phyloP scores from a whole-genome alignment of 768 basidiomycete genomes.

The Tylopilus sp. region DNA sequence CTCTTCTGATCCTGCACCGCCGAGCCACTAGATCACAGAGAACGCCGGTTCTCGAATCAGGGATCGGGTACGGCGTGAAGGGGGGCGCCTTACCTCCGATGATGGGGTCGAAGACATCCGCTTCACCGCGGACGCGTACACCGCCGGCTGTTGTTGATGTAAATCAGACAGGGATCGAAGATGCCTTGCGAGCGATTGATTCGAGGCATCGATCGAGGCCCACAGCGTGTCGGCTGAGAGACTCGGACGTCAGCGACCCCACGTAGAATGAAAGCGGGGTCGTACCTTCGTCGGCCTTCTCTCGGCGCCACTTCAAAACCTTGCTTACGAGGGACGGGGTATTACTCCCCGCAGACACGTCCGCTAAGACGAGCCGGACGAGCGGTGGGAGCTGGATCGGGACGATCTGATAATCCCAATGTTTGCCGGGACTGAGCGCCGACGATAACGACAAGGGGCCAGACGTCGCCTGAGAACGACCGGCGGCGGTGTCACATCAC shows the following conservation, averaged over 20 bases:
- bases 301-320: conserved; percentile 85
- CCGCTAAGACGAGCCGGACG: conserved; percentile 84
- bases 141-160: conserved; percentile 42
- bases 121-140: conserved; percentile 57
- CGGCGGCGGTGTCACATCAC: background rate
- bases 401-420: conserved; percentile 69
- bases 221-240: conserved; percentile 58
- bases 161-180: conserved; percentile 51
- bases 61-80: background rate
- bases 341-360: conserved; percentile 94
- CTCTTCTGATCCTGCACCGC: conserved; percentile 1
- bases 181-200: conserved; percentile 54
- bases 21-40: conserved; percentile 43
- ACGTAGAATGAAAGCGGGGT: background rate
- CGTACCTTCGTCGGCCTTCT: conserved; percentile 54
- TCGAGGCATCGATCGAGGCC: conserved; percentile 59
- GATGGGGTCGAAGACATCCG: conserved; percentile 59
- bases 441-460: conserved; percentile 38
- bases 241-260: background rate
- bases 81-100: conserved; percentile 40
- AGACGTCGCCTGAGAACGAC: conserved; percentile 10
- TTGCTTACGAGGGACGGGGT: conserved; percentile 92
- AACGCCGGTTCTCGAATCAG: background rate
- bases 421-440: conserved; percentile 51
- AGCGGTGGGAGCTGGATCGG: conserved; percentile 82